Evolutionary conservation across 225 moss, liverwort and hornwort species (phyloP).

Genomic region (Pleurozium schreberi): DNA sequence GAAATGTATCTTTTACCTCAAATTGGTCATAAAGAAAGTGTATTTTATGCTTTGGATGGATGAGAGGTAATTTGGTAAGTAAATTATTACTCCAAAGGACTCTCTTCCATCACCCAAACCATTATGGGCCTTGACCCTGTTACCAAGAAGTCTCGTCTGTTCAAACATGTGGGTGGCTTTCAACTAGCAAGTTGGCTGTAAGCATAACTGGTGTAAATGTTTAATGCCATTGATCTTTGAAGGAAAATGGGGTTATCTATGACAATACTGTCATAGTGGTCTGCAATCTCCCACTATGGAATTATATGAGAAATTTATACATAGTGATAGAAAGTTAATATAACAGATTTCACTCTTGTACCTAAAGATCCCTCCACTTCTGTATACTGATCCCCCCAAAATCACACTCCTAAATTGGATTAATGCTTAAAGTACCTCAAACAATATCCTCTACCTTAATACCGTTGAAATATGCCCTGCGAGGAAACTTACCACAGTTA

Average conservation of each 20-base stretch:
- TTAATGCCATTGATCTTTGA: not conserved
- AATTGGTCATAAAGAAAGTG: no score
- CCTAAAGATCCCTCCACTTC: not conserved
- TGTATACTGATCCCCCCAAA: not conserved
- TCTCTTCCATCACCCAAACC: not conserved
- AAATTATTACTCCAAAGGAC: not conserved
- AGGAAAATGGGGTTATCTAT: not conserved
- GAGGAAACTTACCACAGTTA: constrained; percentile 48
- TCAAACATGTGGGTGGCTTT: not conserved
- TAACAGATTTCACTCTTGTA: not conserved
- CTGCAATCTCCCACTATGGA: not conserved
- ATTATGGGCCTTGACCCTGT: no score
- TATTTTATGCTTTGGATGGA: no score
- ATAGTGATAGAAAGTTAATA: not conserved
- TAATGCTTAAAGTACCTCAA: not conserved
- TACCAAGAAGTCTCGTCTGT: not conserved
- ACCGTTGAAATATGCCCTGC: not conserved
- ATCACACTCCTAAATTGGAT: not conserved
- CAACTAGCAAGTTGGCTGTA: not conserved
- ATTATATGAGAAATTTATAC: not conserved
- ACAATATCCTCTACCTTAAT: not conserved
- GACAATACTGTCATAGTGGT: not conserved
- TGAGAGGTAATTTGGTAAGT: not conserved
- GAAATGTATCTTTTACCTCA: not conserved
- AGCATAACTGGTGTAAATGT: not conserved